Evolutionary conservation across 352 stramenopile genomes (phyloP).

Genomic region (Pythium apleroticum): DNA sequence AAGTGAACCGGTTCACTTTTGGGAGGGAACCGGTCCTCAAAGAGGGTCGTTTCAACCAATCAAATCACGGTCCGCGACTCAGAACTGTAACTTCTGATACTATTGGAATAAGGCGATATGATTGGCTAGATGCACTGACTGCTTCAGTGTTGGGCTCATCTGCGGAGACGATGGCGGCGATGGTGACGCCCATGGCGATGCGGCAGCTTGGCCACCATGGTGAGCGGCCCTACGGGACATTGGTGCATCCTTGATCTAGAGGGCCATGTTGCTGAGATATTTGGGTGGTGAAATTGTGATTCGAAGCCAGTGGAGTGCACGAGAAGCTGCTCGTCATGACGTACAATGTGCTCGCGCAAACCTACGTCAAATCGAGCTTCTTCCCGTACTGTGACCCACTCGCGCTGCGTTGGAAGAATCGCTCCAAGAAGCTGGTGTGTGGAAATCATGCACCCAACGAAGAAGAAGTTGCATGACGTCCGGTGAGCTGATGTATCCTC

Average conservation of each 20-base stretch:
- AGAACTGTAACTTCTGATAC: slow-evolving; percentile 6
- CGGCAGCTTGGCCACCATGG: slow-evolving; percentile 20
- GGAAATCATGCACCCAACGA: too few relatives aligned
- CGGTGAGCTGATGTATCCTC: background rate
- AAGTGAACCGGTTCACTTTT: slow-evolving; percentile 39
- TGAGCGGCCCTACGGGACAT: background rate
- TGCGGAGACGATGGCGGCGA: slow-evolving; percentile 3
- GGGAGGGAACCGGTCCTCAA: slow-evolving; percentile 17
- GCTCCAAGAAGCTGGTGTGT: slow-evolving; percentile 63
- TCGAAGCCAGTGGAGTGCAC: slow-evolving; percentile 7
- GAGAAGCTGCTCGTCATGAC: slow-evolving; percentile 69
- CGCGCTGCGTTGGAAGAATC: slow-evolving; percentile 69
- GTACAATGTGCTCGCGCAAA: slow-evolving; percentile 86
- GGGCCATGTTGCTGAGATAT: background rate
- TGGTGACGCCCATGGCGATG: slow-evolving; percentile 16
- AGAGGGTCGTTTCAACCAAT: slow-evolving; percentile 28
- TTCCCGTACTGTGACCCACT: slow-evolving; percentile 77
- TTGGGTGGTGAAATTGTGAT: background rate
- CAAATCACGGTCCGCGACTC: slow-evolving; percentile 1
- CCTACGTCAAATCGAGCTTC: slow-evolving; percentile 74
- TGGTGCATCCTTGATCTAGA: background rate
- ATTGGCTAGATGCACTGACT: slow-evolving; percentile 31
- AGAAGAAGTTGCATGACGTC: too few relatives aligned
- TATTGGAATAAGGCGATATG: background rate
- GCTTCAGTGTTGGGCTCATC: background rate